phyloP scores from a whole-genome alignment of 106 monocot species.

The Dendrobium catenatum region DNA sequence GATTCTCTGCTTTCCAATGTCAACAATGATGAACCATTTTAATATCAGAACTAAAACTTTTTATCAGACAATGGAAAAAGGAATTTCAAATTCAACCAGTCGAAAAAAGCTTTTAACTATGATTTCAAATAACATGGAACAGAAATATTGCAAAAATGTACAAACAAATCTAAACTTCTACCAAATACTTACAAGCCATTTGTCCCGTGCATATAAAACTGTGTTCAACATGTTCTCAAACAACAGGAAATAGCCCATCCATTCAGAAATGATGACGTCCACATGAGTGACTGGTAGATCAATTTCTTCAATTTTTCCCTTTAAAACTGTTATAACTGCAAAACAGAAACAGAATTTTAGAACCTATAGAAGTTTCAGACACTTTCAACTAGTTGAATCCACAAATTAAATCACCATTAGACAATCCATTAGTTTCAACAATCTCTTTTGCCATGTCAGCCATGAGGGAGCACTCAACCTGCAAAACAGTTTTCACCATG shows the following conservation, averaged over 20 bases:
- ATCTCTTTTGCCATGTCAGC: slow-evolving; percentile 96
- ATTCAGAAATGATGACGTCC: slow-evolving; percentile 82
- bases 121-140: not conserved
- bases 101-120: not conserved
- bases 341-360: slow-evolving; percentile 1
- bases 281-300: slow-evolving; percentile 71
- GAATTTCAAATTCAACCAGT: not conserved
- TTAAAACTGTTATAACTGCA: slow-evolving; percentile 80
- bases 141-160: not conserved
- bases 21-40: not conserved
- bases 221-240: slow-evolving; percentile 97
- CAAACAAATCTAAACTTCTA: not conserved
- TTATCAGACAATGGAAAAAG: not conserved
- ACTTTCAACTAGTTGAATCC: not conserved
- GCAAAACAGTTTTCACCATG: slow-evolving; percentile 13
- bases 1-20: not conserved
- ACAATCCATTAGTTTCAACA: slow-evolving; percentile 76
- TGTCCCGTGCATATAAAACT: slow-evolving; percentile 91
- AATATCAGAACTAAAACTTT: not conserved
- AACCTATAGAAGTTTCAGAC: not conserved
- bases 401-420: slow-evolving; percentile 49
- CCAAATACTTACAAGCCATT: slow-evolving; percentile 82
- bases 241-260: slow-evolving; percentile 96
- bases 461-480: slow-evolving; percentile 96
- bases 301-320: slow-evolving; percentile 92